These are phyloP conservation scores for Botrytis porri DNA, from an alignment of 2,329 filamentous ascomycete species.

Conservation along the genomic window DNA sequence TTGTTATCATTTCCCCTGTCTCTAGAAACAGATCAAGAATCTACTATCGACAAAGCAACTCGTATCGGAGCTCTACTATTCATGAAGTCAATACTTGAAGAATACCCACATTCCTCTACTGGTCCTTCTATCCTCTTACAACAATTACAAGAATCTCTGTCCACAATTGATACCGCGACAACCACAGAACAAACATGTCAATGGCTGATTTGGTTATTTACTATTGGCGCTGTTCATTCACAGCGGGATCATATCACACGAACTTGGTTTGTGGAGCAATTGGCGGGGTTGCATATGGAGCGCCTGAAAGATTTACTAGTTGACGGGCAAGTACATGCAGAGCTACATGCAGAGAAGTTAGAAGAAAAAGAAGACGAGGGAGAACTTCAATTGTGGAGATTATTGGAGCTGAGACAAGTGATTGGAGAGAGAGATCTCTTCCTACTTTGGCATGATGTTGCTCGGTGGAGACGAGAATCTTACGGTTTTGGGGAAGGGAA, in stretches of 20 bases:
- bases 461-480: constrained; percentile 1
- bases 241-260: not conserved
- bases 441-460: constrained; percentile 10
- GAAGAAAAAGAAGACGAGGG: not conserved
- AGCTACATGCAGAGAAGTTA: not conserved
- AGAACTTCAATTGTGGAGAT: not conserved
- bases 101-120: constrained; percentile 26
- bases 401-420: not conserved
- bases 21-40: not conserved
- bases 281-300: constrained; percentile 13
- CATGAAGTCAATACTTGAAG: constrained; percentile 27
- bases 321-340: not conserved
- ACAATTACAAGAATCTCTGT: constrained; percentile 22
- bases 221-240: constrained; percentile 13
- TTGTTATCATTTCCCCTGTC: constrained; percentile 24
- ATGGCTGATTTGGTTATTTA: constrained; percentile 14
- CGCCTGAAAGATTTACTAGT: not conserved
- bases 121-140: constrained; percentile 25
- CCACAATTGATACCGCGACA: constrained; percentile 12
- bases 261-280: constrained; percentile 13
- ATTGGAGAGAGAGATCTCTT: constrained; percentile 10
- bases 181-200: not conserved
- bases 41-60: constrained; percentile 23
- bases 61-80: constrained; percentile 27
- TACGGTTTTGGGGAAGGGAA: not conserved